phyloP scores from a whole-genome alignment of 495 filamentous ascomycete genomes.

The Neurospora sp. region DNA sequence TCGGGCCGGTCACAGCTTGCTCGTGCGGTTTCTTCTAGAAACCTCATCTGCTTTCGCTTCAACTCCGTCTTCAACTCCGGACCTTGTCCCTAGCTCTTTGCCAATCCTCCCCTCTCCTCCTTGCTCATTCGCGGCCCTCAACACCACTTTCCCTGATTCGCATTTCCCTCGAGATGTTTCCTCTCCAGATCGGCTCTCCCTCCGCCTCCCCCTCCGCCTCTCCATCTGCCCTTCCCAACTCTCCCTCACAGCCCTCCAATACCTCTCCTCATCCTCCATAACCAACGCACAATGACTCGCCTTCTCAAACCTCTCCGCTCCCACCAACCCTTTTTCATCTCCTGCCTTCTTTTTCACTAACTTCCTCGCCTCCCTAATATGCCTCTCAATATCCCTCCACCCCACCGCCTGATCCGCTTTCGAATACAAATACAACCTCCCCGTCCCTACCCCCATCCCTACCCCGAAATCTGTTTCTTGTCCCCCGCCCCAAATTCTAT shows the following conservation, averaged over 20 bases:
- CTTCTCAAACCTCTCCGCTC: background rate
- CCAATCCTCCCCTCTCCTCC: background rate
- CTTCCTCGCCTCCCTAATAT: background rate
- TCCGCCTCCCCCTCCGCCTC: background rate
- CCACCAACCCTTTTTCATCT: conserved; percentile 7
- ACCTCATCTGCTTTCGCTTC: background rate
- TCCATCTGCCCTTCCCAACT: conserved; percentile 13
- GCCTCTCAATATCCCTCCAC: conserved; percentile 24
- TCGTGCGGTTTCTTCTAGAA: background rate
- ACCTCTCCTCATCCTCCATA: conserved; percentile 10
- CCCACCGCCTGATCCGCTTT: conserved; percentile 23
- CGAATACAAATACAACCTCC: conserved; percentile 26
- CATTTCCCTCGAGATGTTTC: background rate
- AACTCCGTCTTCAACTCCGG: background rate
- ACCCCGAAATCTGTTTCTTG: background rate
- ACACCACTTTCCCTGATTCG: background rate
- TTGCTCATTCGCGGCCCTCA: background rate
- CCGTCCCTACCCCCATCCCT: background rate
- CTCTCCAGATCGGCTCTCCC: background rate
- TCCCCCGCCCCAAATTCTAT: conserved; percentile 5
- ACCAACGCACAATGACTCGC: conserved; percentile 26
- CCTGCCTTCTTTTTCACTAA: conserved; percentile 2
- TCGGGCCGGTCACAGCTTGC: background rate
- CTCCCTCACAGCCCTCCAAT: conserved; percentile 16
- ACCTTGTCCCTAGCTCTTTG: background rate